Base-by-base conservation (phyloP, 2,329 filamentous ascomycete species). In the Fusarium dimerum region DNA sequence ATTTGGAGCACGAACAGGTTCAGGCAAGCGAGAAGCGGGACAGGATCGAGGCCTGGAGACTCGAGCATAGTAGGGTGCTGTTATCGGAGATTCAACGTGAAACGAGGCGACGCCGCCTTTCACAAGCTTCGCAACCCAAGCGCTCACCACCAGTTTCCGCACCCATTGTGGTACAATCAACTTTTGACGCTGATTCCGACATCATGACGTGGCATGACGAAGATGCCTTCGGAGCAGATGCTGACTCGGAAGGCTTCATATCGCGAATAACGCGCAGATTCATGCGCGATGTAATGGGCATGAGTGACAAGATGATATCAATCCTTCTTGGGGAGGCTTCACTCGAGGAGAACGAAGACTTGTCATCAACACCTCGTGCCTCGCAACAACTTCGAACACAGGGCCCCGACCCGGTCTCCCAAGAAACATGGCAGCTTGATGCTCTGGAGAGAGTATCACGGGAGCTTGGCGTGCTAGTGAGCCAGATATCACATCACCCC, bases 41-140 rank as follows among this genome's bases (percentile, higher is more conserved):
- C 62, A 83, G 93, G 54, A 96, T 99, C 67, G 93, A 97, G 72
- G 83, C 84, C 47, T 99, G 94, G 94, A 84, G 92, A 50, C 74
- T 95, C 66, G 93, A 97, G 66, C 92, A 99, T 69, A 96, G 92
- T 70, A 84, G 84, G 52, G 85, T 90, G 11, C 76, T 99, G 29
- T 71, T 97, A 34, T 89, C 96, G 50, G 91, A 97, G 71, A 92
- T 97, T 44, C 89, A 95, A 71, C 87, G 84, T 56, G 91, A 96
- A 72, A 96, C 92, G 50, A 77, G 79, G 56, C 80, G 88, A 52
- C 82, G 88, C 52, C 80, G 86, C 32, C 82, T 84, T 68, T 87
- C 84, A 8, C 76, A 84, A 61, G 76, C 76, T 42, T 84, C 81
- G 12, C 52, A 63, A 47, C 66, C 67, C 20, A 66, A 66, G 40